Evolutionary conservation across 2,329 filamentous ascomycete species (phyloP).

Genomic region (Sclerotinia nivalis): DNA sequence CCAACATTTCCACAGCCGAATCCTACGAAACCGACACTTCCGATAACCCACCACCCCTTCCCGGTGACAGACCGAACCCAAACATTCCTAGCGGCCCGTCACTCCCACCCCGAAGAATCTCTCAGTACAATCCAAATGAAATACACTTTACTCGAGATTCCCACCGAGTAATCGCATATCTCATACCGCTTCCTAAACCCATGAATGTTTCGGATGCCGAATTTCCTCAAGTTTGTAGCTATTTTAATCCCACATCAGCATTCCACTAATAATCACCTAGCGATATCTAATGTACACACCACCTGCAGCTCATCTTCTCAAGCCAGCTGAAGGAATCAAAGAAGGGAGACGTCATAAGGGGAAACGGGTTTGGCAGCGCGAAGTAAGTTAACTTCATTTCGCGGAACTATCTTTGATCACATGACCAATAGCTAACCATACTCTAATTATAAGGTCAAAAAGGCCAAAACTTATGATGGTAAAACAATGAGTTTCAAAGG

Average conservation of each 20-base stretch:
- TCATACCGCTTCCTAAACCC: constrained; percentile 28
- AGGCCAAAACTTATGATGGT: constrained; percentile 28
- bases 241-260: background rate
- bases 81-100: background rate
- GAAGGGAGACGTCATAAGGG: constrained; percentile 23
- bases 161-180: constrained; percentile 25
- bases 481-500: constrained; percentile 26
- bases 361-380: constrained; percentile 26
- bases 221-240: constrained; percentile 12
- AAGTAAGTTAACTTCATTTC: constrained; percentile 17
- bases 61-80: background rate
- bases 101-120: constrained; percentile 19
- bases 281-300: constrained; percentile 28
- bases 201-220: constrained; percentile 14
- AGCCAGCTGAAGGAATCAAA: constrained; percentile 25
- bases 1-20: background rate
- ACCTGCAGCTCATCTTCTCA: constrained; percentile 24
- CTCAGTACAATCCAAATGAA: constrained; percentile 11
- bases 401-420: background rate
- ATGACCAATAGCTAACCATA: background rate
- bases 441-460: constrained; percentile 21
- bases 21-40: background rate
- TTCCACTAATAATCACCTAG: constrained; percentile 10
- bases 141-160: constrained; percentile 25
- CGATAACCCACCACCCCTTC: background rate